These are phyloP conservation scores for Naganishia liquefaciens DNA, from an alignment of 1,284 basidiomycete genomes.

Conservation along the genomic window DNA sequence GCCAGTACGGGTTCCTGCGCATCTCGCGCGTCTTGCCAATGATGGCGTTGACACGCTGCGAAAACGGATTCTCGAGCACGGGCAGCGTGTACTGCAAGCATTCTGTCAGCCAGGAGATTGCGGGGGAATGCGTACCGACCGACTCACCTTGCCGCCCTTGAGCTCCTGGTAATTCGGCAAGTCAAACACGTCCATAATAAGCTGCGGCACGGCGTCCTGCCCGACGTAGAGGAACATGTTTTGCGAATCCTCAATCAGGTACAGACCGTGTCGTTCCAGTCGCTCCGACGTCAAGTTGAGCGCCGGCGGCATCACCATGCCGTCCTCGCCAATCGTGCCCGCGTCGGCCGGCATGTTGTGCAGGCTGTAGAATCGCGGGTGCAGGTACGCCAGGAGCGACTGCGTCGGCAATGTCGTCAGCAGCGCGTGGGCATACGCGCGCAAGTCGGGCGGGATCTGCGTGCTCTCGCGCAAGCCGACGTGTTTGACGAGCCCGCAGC, in stretches of 20 bases:
- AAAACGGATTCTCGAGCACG: constrained; percentile 86
- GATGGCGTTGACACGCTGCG: constrained; percentile 87
- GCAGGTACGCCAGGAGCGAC: constrained; percentile 86
- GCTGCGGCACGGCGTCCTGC: constrained; percentile 90
- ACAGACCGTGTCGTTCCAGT: constrained; percentile 91
- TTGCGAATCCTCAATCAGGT: constrained; percentile 96
- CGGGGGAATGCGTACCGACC: too few relatives aligned
- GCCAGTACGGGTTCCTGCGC: constrained; percentile 80
- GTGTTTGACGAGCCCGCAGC: constrained; percentile 90
- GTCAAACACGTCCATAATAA: constrained; percentile 92
- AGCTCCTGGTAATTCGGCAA: constrained; percentile 83
- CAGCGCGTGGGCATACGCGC: constrained; percentile 91
- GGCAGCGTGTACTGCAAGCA: constrained; percentile 73
- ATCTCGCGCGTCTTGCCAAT: constrained; percentile 85
- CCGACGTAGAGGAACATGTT: constrained; percentile 98
- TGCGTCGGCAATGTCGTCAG: constrained; percentile 90
- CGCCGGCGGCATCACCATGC: constrained; percentile 56
- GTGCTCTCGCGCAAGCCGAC: constrained; percentile 92
- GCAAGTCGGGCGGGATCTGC: constrained; percentile 92
- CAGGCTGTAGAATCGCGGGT: constrained; percentile 91
- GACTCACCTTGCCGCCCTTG: constrained; percentile 81
- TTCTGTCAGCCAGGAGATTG: not conserved
- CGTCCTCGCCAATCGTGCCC: constrained; percentile 48
- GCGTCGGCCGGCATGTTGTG: constrained; percentile 92
- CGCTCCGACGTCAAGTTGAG: constrained; percentile 90